phyloP scores from a whole-genome alignment of 805 yeast species.

The Ogataea chonburiensis region DNA sequence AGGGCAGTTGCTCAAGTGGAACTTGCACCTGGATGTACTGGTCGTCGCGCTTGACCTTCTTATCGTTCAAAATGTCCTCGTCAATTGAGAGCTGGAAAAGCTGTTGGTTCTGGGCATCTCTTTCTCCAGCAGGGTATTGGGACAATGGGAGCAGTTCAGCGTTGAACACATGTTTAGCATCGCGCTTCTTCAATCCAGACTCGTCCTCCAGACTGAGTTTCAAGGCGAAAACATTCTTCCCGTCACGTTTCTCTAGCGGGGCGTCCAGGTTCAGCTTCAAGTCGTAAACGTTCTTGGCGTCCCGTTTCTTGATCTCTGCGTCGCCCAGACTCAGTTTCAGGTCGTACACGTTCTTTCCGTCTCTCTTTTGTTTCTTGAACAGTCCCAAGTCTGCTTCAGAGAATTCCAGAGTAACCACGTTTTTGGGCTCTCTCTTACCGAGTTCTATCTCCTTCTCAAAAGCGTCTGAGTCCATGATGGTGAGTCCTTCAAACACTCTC shows the following conservation, averaged over 20 bases:
- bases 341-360: constrained; percentile 12
- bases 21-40: constrained; percentile 7
- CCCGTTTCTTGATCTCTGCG: constrained; percentile 2
- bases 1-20: constrained; percentile 1
- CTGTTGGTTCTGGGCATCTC: constrained; percentile 14
- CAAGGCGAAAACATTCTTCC: constrained; percentile 10
- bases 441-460: constrained; percentile 15
- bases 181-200: constrained; percentile 2
- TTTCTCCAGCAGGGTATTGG: constrained; percentile 7
- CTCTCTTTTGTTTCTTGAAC: constrained; percentile 14
- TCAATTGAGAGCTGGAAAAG: constrained; percentile 7
- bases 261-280: too few relatives aligned
- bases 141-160: constrained; percentile 14
- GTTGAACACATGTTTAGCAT: constrained; percentile 17
- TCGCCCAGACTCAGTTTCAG: constrained; percentile 9
- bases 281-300: constrained; percentile 17
- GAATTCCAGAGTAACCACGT: constrained; percentile 19
- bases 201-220: constrained; percentile 9
- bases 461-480: constrained; percentile 9
- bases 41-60: constrained; percentile 11
- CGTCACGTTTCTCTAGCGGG: constrained; percentile 21
- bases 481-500: constrained; percentile 18
- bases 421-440: constrained; percentile 24
- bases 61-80: constrained; percentile 3
- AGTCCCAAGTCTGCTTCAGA: constrained; percentile 15